phyloP scores from a whole-genome alignment of 106 monocot species.

The Posidonia australis region DNA sequence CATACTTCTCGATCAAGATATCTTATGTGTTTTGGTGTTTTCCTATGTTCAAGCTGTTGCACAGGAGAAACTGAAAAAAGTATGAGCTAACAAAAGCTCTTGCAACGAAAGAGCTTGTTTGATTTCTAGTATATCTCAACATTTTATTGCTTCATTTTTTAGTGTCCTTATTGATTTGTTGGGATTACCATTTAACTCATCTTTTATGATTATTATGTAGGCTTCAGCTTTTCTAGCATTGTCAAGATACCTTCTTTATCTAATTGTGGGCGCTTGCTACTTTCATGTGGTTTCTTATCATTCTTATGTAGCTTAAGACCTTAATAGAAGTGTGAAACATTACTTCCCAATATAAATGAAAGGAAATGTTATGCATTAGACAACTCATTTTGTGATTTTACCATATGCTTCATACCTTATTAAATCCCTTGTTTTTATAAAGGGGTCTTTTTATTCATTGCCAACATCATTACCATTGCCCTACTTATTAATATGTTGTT shows the following conservation, averaged over 20 bases:
- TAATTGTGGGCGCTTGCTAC: neutral
- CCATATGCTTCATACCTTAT: too few relatives aligned
- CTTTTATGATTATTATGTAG: conserved; percentile 16
- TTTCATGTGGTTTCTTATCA: too few relatives aligned
- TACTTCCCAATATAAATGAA: too few relatives aligned
- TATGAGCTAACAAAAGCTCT: conserved; percentile 38
- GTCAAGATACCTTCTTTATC: conserved; percentile 36
- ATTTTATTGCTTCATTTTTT: neutral
- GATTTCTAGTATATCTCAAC: conserved; percentile 24
- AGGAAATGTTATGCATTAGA: too few relatives aligned
- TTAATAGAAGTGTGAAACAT: too few relatives aligned
- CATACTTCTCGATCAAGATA: neutral
- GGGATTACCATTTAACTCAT: neutral
- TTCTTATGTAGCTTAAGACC: too few relatives aligned
- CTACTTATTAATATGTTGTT: too few relatives aligned
- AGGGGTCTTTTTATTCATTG: too few relatives aligned
- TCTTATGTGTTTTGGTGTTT: neutral
- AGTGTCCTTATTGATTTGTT: neutral
- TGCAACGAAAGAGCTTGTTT: conserved; percentile 40
- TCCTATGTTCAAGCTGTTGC: conserved; percentile 19
- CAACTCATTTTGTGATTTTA: too few relatives aligned
- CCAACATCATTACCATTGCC: too few relatives aligned
- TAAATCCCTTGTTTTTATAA: too few relatives aligned
- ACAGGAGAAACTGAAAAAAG: conserved; percentile 17
- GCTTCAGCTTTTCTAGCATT: conserved; percentile 44